Percentiles rank a stretch among this genome's conserved stretches.
phyloP scores from a whole-genome alignment of 2,329 filamentous ascomycete species.

The Aspergillus oerlinghausenensis region DNA sequence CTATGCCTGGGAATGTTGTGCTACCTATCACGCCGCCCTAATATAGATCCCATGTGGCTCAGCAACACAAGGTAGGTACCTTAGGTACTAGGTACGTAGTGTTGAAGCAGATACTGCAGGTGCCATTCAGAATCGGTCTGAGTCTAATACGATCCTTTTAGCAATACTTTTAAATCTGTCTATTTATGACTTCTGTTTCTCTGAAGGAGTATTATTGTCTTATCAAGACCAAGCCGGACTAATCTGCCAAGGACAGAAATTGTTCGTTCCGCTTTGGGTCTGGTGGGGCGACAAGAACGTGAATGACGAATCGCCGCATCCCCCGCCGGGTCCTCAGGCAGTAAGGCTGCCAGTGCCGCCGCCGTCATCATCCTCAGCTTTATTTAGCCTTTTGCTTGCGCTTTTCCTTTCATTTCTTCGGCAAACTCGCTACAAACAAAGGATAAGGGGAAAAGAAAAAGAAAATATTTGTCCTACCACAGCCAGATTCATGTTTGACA shows the following conservation, averaged over 20 bases:
- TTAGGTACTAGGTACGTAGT: too few species aligned
- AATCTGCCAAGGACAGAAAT: slow-evolving; percentile 11
- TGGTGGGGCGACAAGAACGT: slow-evolving; percentile 1
- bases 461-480: background rate
- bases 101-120: background rate
- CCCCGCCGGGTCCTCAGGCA: slow-evolving; percentile 1
- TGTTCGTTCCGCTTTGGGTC: slow-evolving; percentile 13
- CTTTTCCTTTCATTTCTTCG: background rate
- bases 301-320: slow-evolving; percentile 4
- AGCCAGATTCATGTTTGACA: too few species aligned
- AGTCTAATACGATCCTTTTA: background rate
- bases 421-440: background rate
- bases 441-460: background rate
- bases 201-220: too few species aligned
- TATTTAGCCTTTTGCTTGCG: too few species aligned
- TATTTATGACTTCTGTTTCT: background rate
- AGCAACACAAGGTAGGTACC: background rate
- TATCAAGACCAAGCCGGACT: background rate
- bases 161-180: background rate
- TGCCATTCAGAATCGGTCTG: background rate
- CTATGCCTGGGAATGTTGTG: background rate
- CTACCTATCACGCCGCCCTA: background rate
- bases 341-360: background rate
- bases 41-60: background rate
- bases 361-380: background rate